Conservation (phyloP, 169 alveolate genomes). For the Fabrea salina region DNA sequence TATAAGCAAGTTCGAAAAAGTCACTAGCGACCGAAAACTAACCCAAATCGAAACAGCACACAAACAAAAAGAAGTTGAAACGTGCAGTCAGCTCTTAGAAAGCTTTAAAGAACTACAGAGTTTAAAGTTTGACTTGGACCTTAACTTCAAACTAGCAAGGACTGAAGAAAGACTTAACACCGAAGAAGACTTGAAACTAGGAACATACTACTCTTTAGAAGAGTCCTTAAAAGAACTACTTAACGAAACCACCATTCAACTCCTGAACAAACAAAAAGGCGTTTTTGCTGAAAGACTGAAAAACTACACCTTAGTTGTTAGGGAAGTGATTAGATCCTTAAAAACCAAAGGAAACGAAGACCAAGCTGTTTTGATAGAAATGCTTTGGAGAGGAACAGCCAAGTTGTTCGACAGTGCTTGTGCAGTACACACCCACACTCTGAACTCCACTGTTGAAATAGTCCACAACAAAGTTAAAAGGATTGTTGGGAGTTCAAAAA, state of each 20-base stretch:
- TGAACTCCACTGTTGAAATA: not conserved
- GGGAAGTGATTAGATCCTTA: not conserved
- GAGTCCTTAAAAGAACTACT: not conserved
- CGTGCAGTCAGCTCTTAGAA: not conserved
- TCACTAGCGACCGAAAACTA: too few species aligned
- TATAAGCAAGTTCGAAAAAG: too few species aligned
- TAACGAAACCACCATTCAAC: not conserved
- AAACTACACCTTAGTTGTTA: not conserved
- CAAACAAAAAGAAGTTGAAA: not conserved
- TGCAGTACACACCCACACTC: not conserved
- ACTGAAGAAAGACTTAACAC: not conserved
- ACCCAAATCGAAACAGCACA: too few species aligned
- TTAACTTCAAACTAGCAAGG: not conserved
- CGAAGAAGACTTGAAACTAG: not conserved
- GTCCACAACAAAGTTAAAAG: not conserved
- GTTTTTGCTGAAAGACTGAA: not conserved
- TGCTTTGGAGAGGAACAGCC: not conserved
- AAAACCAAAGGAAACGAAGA: not conserved
- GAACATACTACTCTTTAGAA: not conserved
- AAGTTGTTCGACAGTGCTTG: constrained; percentile 2
- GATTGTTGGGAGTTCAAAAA: not conserved
- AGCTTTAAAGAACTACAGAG: not conserved
- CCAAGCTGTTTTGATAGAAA: constrained; percentile 8
- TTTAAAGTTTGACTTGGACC: not conserved
- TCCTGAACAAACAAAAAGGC: not conserved